A percentile compares a stretch with the other conserved stretches of the same genome.
Conservation (phyloP, 129 eudicot species). For the Sambucus nigra region DNA sequence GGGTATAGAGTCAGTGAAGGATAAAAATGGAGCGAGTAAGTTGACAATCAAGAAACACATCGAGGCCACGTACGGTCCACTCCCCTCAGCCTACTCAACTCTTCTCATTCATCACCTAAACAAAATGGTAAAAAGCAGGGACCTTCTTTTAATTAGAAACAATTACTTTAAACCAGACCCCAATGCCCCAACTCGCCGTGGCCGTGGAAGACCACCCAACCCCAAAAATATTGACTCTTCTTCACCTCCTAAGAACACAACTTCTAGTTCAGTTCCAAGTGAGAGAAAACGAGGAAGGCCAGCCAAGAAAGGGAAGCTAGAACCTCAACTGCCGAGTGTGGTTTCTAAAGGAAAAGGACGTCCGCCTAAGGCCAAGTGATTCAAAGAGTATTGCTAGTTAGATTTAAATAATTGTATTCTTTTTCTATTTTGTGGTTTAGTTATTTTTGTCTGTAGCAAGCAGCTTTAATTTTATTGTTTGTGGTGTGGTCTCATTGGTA, state of each 20-base stretch:
- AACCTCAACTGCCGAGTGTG: conserved; percentile 5
- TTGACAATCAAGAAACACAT: conserved; percentile 47
- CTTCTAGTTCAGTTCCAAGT: conserved; percentile 14
- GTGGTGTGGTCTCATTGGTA: too few relatives aligned
- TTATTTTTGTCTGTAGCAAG: too few relatives aligned
- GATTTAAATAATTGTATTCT: too few relatives aligned
- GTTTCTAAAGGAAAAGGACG: conserved; percentile 48
- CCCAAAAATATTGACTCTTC: conserved; percentile 29
- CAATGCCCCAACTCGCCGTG: conserved; percentile 43
- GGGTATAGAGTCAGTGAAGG: conserved; percentile 43
- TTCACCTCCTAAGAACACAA: conserved; percentile 7
- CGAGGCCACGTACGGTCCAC: conserved; percentile 35
- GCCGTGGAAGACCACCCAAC: conserved; percentile 75
- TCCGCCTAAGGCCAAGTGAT: conserved; percentile 11
- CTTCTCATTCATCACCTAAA: conserved; percentile 64
- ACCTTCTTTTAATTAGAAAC: conserved; percentile 38
- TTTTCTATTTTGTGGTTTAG: too few relatives aligned
- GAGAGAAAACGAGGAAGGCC: conserved; percentile 75
- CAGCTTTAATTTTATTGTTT: too few relatives aligned
- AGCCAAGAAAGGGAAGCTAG: conserved; percentile 17
- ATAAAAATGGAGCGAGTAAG: conserved; percentile 44
- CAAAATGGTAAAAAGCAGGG: conserved; percentile 48
- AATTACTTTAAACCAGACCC: conserved; percentile 54
- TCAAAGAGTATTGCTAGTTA: too few relatives aligned
- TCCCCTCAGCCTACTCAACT: conserved; percentile 55